These are phyloP conservation scores for Bacidia rubella DNA, from an alignment of 495 filamentous ascomycete genomes.

Conservation along the genomic window DNA sequence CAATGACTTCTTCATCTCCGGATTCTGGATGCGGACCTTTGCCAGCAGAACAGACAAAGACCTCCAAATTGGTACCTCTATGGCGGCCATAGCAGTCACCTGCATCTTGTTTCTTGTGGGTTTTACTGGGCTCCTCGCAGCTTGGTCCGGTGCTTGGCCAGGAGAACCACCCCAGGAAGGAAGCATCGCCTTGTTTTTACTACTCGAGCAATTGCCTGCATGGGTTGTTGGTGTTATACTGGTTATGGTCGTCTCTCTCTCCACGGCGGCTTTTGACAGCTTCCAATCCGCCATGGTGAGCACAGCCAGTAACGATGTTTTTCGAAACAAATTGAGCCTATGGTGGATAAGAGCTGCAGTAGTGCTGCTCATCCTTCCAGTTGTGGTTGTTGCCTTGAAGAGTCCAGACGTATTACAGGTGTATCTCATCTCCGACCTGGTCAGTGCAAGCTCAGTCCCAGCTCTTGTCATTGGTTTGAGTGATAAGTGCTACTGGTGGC, in stretches of 20 bases:
- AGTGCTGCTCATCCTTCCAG: constrained; percentile 53
- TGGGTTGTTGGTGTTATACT: constrained; percentile 68
- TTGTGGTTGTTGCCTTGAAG: constrained; percentile 55
- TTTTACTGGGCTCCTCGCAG: constrained; percentile 53
- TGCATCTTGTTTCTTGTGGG: constrained; percentile 55
- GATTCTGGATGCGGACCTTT: constrained; percentile 73
- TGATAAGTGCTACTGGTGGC: constrained; percentile 52
- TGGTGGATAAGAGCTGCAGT: constrained; percentile 53
- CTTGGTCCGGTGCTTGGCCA: constrained; percentile 53
- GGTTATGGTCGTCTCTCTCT: constrained; percentile 59
- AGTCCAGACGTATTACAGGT: constrained; percentile 60
- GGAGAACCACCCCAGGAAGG: constrained; percentile 40
- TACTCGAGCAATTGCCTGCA: constrained; percentile 52
- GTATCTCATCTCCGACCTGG: constrained; percentile 61
- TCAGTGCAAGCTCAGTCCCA: constrained; percentile 56
- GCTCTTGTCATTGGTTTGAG: constrained; percentile 52
- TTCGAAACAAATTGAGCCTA: constrained; percentile 58
- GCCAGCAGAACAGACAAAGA: constrained; percentile 63
- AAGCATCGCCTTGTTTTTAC: constrained; percentile 55
- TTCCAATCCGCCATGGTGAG: constrained; percentile 68
- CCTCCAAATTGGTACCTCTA: constrained; percentile 52
- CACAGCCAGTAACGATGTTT: constrained; percentile 61
- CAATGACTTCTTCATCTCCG: constrained; percentile 66
- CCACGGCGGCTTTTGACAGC: constrained; percentile 60
- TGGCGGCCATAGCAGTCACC: constrained; percentile 47